phyloP scores from a whole-genome alignment of 768 basidiomycete genomes.

The Holtermanniella nyarrowii region DNA sequence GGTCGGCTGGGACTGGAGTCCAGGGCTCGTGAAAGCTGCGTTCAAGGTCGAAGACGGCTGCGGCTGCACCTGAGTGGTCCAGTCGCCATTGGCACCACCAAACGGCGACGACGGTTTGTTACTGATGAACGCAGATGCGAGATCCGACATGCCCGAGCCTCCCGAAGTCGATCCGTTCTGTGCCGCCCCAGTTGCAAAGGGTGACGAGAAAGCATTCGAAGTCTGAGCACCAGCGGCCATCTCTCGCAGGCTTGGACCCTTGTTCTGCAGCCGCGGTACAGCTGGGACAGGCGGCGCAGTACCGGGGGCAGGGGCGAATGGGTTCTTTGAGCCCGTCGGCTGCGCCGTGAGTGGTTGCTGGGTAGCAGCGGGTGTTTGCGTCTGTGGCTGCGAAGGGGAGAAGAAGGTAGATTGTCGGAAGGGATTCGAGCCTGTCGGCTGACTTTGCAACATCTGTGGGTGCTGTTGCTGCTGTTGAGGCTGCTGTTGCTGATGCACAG shows the following conservation, averaged over 20 bases:
- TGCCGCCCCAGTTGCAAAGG: slow-evolving; percentile 3
- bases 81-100: slow-evolving; percentile 1
- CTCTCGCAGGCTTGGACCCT: slow-evolving; percentile 70
- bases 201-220: slow-evolving; percentile 3
- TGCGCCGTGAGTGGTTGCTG: slow-evolving; percentile 73
- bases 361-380: slow-evolving; percentile 32
- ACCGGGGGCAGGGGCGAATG: slow-evolving; percentile 67
- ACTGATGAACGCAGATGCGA: slow-evolving; percentile 30
- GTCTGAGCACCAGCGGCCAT: slow-evolving; percentile 50
- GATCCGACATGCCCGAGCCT: slow-evolving; percentile 22
- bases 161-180: slow-evolving; percentile 3
- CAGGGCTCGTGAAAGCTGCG: slow-evolving; percentile 6
- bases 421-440: slow-evolving; percentile 59
- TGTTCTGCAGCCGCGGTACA: slow-evolving; percentile 48
- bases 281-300: slow-evolving; percentile 47
- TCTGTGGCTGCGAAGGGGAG: slow-evolving; percentile 50
- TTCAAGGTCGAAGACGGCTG: not conserved
- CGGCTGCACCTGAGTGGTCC: not conserved
- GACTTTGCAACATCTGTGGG: slow-evolving; percentile 41
- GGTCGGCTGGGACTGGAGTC: slow-evolving; percentile 5
- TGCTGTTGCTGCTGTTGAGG: slow-evolving; percentile 43
- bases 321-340: slow-evolving; percentile 88
- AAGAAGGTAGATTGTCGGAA: slow-evolving; percentile 69
- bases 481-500: no score
- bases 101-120: slow-evolving; percentile 1